A percentile compares a stretch with the other conserved stretches of the same genome.
Evolutionary conservation across 495 filamentous ascomycete genomes (phyloP).

Genomic region (Penicillium riverlandense): DNA sequence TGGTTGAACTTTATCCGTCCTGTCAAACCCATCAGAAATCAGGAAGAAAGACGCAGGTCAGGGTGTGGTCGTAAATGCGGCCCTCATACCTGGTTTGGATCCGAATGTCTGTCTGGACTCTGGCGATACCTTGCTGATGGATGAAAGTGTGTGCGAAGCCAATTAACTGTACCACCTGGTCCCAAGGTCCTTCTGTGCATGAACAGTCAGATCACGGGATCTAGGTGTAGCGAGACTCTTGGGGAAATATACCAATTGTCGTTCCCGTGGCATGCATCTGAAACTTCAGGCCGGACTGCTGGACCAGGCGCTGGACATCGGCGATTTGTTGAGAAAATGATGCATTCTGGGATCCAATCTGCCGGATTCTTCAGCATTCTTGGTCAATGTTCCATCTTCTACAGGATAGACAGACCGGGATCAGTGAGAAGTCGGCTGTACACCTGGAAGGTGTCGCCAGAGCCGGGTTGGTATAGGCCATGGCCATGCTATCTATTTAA

Average conservation of each 20-base stretch:
- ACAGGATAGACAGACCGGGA: conserved; percentile 43
- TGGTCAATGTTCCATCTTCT: no score
- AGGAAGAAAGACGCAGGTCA: neutral
- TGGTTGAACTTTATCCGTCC: conserved; percentile 20
- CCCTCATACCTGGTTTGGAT: conserved; percentile 61
- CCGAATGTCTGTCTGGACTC: conserved; percentile 78
- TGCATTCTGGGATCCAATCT: conserved; percentile 64
- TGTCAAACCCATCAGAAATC: neutral
- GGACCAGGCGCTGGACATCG: conserved; percentile 67
- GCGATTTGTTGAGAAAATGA: conserved; percentile 78
- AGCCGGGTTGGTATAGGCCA: conserved; percentile 10
- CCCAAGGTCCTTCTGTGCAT: conserved; percentile 70
- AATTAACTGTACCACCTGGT: conserved; percentile 69
- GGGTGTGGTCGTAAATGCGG: neutral
- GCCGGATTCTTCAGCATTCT: neutral
- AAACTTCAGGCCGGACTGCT: conserved; percentile 60
- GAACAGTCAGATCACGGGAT: neutral
- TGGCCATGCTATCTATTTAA: neutral
- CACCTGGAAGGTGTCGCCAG: conserved; percentile 51
- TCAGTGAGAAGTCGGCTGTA: conserved; percentile 66
- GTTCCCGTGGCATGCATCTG: conserved; percentile 82
- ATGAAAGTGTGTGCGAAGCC: conserved; percentile 76
- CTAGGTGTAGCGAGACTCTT: no score
- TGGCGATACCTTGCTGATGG: conserved; percentile 61
- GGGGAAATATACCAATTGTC: conserved; percentile 59